These are phyloP conservation scores for Chlamydomonas sp. DNA, from an alignment of 139 green algal genomes.

Conservation along the genomic window DNA sequence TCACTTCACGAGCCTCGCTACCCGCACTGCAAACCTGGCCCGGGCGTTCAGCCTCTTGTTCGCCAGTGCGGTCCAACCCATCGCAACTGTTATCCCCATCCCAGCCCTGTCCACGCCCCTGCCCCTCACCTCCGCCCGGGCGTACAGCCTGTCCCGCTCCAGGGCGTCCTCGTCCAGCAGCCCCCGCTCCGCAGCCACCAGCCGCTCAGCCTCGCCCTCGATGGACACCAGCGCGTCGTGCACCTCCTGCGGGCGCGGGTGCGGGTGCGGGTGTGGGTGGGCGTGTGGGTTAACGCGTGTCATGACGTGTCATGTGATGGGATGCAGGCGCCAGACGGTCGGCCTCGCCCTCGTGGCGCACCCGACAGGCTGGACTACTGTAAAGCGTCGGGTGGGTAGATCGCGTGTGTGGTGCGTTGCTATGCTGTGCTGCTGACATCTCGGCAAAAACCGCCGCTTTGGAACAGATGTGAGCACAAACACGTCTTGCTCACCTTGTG, in stretches of 20 bases:
- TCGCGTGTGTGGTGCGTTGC: no score
- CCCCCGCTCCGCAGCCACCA: conserved; percentile 51
- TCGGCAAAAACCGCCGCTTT: no score
- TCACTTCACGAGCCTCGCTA: no score
- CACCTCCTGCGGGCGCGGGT: conserved; percentile 62
- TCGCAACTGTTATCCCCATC: neutral
- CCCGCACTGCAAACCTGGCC: no score
- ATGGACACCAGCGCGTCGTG: conserved; percentile 71
- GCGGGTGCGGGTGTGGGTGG: neutral
- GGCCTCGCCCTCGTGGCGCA: no score
- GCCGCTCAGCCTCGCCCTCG: conserved; percentile 76
- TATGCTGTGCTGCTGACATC: no score
- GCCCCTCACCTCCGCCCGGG: conserved; percentile 36
- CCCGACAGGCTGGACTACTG: no score
- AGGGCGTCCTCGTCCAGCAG: conserved; percentile 54
- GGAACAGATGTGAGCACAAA: no score
- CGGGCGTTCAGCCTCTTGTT: no score
- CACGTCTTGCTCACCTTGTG: conserved; percentile 65
- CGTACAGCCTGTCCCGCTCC: conserved; percentile 70
- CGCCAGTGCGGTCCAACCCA: neutral
- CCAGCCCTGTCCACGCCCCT: neutral
- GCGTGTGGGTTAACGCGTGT: neutral
- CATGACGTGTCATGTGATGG: neutral
- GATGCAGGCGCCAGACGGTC: neutral
- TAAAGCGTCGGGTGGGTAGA: no score